These are phyloP conservation scores for Schoenoplectus tabernaemontani DNA, from an alignment of 202 grass and related monocot species.

Conservation along the genomic window DNA sequence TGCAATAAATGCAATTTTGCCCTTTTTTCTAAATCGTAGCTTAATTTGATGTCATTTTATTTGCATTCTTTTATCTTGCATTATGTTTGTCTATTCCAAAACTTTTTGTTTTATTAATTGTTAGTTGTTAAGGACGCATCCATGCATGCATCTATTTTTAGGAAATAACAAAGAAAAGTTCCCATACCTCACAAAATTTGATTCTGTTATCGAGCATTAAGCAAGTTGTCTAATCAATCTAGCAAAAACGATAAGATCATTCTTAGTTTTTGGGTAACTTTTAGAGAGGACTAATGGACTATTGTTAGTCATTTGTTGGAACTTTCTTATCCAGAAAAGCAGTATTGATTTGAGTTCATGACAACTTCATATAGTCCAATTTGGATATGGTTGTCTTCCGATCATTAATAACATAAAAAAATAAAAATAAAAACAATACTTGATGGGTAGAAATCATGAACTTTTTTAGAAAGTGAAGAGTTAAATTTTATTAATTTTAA, in stretches of 20 bases:
- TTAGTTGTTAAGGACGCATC: not conserved
- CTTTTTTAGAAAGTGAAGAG: too few relatives aligned
- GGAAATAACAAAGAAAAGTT: not conserved
- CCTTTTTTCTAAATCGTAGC: not conserved
- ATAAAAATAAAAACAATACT: too few relatives aligned
- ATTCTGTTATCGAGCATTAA: not conserved
- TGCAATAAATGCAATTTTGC: constrained; percentile 13
- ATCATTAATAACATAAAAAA: too few relatives aligned
- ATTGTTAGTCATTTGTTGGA: not conserved
- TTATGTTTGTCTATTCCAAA: not conserved
- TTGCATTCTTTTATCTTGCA: too few relatives aligned
- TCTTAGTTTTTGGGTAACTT: too few relatives aligned
- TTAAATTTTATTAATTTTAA: too few relatives aligned
- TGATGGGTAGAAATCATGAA: too few relatives aligned
- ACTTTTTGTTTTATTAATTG: not conserved
- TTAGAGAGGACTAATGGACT: too few relatives aligned
- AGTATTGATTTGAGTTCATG: not conserved
- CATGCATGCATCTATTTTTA: not conserved
- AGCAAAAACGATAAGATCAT: not conserved
- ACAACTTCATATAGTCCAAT: not conserved
- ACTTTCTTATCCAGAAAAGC: not conserved
- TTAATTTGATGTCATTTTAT: not conserved
- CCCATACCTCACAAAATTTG: too few relatives aligned
- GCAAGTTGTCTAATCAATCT: not conserved
- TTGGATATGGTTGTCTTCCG: too few relatives aligned